A percentile compares a stretch with the other conserved stretches of the same genome.
Conservation (phyloP, 176 grass and related monocot species). For the Chrysopogon serrulatus region DNA sequence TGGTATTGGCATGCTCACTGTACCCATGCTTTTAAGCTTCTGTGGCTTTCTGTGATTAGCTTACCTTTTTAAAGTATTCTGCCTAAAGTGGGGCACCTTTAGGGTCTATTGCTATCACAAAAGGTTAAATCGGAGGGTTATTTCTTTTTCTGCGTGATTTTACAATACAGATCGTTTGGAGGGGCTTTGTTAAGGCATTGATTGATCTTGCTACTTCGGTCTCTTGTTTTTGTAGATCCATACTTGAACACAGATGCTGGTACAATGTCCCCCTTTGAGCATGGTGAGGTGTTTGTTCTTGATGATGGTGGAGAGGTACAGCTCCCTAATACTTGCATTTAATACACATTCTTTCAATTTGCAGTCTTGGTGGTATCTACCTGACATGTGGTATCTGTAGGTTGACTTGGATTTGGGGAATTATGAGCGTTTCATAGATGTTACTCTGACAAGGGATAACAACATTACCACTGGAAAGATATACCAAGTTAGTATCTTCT, state of each 20-base stretch:
- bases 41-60: background rate
- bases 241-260: conserved; percentile 97
- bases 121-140: background rate
- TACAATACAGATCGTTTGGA: background rate
- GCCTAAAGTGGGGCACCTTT: background rate
- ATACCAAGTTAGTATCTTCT: conserved; percentile 65
- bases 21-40: background rate
- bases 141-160: background rate
- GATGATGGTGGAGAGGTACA: conserved; percentile 94
- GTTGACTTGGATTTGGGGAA: conserved; percentile 97
- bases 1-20: background rate
- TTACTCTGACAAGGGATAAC: conserved; percentile 82
- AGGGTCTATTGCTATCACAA: background rate
- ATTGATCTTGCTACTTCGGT: background rate
- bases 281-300: conserved; percentile 98
- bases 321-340: background rate
- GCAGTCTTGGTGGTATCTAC: background rate
- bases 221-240: conserved; percentile 56
- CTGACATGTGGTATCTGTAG: conserved; percentile 32
- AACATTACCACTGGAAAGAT: conserved; percentile 98
- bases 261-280: conserved; percentile 97
- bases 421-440: conserved; percentile 94
- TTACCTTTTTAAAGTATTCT: background rate
- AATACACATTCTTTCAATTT: background rate
- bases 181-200: background rate